Evolutionary conservation across 2,329 filamentous ascomycete species (phyloP).

Genomic region (Phaeophleospora eucalypticola): DNA sequence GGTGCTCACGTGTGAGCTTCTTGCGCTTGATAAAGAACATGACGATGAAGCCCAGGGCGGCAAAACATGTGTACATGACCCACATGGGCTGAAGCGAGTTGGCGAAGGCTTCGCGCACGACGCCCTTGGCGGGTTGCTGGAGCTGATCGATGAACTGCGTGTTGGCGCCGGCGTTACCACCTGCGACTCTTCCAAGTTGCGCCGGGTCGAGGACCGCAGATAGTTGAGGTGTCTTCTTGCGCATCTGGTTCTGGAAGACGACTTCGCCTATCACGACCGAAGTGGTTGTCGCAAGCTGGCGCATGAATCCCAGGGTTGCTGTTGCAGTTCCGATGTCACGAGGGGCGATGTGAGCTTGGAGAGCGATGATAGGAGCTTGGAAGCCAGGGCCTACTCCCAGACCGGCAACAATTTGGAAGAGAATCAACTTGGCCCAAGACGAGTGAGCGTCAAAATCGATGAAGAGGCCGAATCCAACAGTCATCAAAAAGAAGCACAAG

Average conservation of each 20-base stretch:
- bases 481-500: slow-evolving; percentile 36
- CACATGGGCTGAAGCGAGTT: slow-evolving; percentile 45
- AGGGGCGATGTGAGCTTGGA: slow-evolving; percentile 60
- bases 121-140: slow-evolving; percentile 41
- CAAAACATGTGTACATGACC: slow-evolving; percentile 46
- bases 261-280: slow-evolving; percentile 72
- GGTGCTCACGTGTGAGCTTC: slow-evolving; percentile 40
- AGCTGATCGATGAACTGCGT: slow-evolving; percentile 55
- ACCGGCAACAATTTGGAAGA: slow-evolving; percentile 60
- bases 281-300: slow-evolving; percentile 64
- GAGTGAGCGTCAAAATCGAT: slow-evolving; percentile 34
- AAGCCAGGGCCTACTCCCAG: slow-evolving; percentile 65
- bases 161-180: slow-evolving; percentile 58
- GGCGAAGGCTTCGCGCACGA: slow-evolving; percentile 42
- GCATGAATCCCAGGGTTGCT: slow-evolving; percentile 62
- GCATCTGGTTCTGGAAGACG: slow-evolving; percentile 73
- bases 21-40: slow-evolving; percentile 42
- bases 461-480: slow-evolving; percentile 38
- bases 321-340: slow-evolving; percentile 66
- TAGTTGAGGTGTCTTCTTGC: slow-evolving; percentile 50
- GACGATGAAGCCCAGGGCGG: slow-evolving; percentile 37
- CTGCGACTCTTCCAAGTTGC: slow-evolving; percentile 52
- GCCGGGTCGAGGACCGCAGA: slow-evolving; percentile 48
- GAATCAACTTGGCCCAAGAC: slow-evolving; percentile 37
- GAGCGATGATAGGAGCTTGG: slow-evolving; percentile 63